Evolutionary conservation across 805 yeast species (phyloP).

Genomic region (Priceomyces melissophilus): DNA sequence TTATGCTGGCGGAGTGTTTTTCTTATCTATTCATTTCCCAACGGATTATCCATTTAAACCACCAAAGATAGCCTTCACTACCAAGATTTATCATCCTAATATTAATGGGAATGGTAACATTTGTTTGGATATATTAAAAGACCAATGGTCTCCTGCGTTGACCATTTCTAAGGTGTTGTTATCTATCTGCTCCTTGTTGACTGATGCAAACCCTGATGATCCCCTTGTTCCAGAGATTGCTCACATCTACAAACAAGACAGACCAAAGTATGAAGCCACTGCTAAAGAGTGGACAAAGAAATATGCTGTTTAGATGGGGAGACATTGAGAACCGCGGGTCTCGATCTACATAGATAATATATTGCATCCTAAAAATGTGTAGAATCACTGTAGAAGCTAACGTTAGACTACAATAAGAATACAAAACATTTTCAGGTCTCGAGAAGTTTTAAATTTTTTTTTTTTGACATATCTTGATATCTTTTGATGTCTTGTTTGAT

Average conservation of each 20-base stretch:
- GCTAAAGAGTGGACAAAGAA: constrained; percentile 99
- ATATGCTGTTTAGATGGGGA: constrained; percentile 69
- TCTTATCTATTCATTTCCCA: constrained; percentile 95
- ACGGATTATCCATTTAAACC: constrained; percentile 99
- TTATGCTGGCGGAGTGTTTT: constrained; percentile 88
- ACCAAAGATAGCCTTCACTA: constrained; percentile 83
- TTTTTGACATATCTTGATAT: no score
- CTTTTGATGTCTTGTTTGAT: no score
- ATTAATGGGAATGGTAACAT: constrained; percentile 94
- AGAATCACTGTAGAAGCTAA: no score
- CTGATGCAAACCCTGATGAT: constrained; percentile 98
- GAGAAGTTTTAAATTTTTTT: no score
- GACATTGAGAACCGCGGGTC: constrained; percentile 2
- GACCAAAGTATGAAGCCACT: constrained; percentile 90
- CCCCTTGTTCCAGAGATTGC: constrained; percentile 99
- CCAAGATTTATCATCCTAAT: constrained; percentile 96
- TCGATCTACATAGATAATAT: constrained; percentile 8
- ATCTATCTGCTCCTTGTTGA: constrained; percentile 90
- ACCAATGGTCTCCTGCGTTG: constrained; percentile 98
- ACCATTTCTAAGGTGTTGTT: constrained; percentile 93
- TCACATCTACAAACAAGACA: constrained; percentile 90
- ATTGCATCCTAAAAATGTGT: constrained; percentile 8
- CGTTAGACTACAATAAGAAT: no score
- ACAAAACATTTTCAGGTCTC: no score
- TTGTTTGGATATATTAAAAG: constrained; percentile 94